A percentile compares a stretch with the other conserved stretches of the same genome.
Conservation (phyloP, 495 filamentous ascomycete species). For the Neurospora cerealis region DNA sequence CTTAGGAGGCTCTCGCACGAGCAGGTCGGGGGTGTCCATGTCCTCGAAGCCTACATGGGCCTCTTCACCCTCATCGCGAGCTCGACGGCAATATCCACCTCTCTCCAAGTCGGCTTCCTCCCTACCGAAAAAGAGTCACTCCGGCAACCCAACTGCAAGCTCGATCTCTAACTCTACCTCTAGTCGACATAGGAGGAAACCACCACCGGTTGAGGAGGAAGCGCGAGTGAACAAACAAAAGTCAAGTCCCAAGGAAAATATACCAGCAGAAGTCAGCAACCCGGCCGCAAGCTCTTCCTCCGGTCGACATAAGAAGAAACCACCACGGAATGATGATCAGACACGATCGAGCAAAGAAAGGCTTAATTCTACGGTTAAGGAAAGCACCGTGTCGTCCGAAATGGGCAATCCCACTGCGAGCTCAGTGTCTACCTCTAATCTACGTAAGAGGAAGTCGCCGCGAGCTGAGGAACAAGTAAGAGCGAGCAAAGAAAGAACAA, state of each 20-base stretch:
- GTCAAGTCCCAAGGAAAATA: not conserved
- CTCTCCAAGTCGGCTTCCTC: not conserved
- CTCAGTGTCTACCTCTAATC: not conserved
- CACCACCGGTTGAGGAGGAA: not conserved
- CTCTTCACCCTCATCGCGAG: not conserved
- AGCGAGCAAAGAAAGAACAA: not conserved
- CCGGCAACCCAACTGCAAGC: not conserved
- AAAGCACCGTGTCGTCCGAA: not conserved
- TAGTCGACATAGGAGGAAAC: conserved; percentile 9
- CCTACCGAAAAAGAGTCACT: not conserved
- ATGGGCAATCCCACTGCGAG: not conserved
- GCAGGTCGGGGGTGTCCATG: conserved; percentile 5
- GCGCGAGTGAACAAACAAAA: not conserved
- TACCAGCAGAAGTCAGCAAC: not conserved
- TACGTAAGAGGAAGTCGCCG: not conserved
- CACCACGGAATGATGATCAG: not conserved
- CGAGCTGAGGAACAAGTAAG: not conserved
- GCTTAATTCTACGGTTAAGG: not conserved
- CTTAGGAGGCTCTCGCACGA: conserved; percentile 10
- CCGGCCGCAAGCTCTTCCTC: not conserved
- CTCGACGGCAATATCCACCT: not conserved
- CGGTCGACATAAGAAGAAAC: not conserved
- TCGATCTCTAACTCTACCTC: not conserved
- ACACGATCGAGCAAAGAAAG: not conserved
- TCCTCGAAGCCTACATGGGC: conserved; percentile 3